Conservation (phyloP, 2,329 filamentous ascomycete genomes). For the Phoma sp. region DNA sequence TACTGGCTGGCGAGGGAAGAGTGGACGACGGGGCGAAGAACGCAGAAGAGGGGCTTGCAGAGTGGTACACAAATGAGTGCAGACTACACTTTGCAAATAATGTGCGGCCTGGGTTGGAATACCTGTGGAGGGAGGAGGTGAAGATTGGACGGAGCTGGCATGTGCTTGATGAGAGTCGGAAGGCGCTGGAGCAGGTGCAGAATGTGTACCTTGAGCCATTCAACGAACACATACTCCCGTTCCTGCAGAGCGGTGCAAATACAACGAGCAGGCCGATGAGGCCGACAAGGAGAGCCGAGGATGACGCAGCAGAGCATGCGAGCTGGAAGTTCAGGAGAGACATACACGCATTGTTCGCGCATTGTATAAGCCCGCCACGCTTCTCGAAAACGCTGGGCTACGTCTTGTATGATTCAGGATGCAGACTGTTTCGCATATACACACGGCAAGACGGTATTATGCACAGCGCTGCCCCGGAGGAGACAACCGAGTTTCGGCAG, state of each 20-base stretch:
- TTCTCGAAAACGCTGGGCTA: slow-evolving; percentile 63
- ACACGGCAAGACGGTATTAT: slow-evolving; percentile 36
- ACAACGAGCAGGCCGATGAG: slow-evolving; percentile 31
- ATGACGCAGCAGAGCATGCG: slow-evolving; percentile 28
- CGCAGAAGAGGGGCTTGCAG: slow-evolving; percentile 42
- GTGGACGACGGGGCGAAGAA: slow-evolving; percentile 28
- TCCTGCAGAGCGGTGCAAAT: slow-evolving; percentile 34
- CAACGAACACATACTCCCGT: slow-evolving; percentile 43
- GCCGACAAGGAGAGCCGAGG: slow-evolving; percentile 44
- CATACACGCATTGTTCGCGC: slow-evolving; percentile 69
- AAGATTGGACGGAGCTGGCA: slow-evolving; percentile 36
- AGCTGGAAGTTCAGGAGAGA: slow-evolving; percentile 64
- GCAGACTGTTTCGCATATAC: slow-evolving; percentile 53
- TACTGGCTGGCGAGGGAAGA: slow-evolving; percentile 46
- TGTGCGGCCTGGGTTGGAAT: slow-evolving; percentile 37
- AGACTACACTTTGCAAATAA: slow-evolving; percentile 50
- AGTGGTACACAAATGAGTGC: slow-evolving; percentile 58
- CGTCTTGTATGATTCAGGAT: slow-evolving; percentile 63
- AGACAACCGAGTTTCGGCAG: slow-evolving; percentile 50
- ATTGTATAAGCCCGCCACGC: slow-evolving; percentile 62
- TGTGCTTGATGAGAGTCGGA: slow-evolving; percentile 47
- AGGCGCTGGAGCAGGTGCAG: slow-evolving; percentile 47
- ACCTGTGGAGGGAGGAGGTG: slow-evolving; percentile 42
- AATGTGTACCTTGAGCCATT: slow-evolving; percentile 48
- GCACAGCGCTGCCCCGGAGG: slow-evolving; percentile 23